Evolutionary conservation across 2,329 filamentous ascomycete genomes (phyloP).

Genomic region (Phyllosticta citribraziliensis): DNA sequence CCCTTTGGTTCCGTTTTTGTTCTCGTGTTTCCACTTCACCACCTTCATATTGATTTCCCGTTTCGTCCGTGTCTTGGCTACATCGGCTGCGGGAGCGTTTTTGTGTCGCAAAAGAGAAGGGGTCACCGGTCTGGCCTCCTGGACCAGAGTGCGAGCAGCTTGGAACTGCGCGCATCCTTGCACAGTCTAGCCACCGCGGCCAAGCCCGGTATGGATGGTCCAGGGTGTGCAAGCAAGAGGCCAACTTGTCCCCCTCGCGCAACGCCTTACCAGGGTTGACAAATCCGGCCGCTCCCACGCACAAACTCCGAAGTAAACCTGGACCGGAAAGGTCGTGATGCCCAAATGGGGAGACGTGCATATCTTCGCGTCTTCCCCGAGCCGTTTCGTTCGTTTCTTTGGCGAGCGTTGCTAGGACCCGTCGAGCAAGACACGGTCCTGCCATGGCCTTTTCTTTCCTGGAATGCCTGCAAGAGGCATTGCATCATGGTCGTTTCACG

Average conservation of each 20-base stretch:
- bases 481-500: constrained; percentile 9
- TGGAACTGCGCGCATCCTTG: not conserved
- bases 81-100: not conserved
- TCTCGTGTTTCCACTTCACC: not conserved
- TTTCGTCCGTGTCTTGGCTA: not conserved
- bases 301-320: not conserved
- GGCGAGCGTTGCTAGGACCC: constrained; percentile 1
- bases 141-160: not conserved
- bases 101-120: constrained; percentile 1
- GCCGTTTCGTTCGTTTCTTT: not conserved
- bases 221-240: constrained; percentile 6
- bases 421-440: constrained; percentile 3
- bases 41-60: not conserved
- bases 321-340: not conserved
- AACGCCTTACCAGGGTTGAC: constrained; percentile 6
- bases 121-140: not conserved
- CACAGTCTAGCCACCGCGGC: not conserved
- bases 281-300: constrained; percentile 1
- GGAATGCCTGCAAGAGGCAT: constrained; percentile 3
- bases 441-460: not conserved
- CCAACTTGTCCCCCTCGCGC: constrained; percentile 5
- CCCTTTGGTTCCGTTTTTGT: not conserved
- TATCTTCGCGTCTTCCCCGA: not conserved
- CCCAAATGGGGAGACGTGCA: constrained; percentile 9
- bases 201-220: not conserved